Percentiles rank a stretch among this genome's conserved stretches.
Evolutionary conservation across 2,329 filamentous ascomycete species (phyloP).

Genomic region (Bimuria novae-zelandiae): DNA sequence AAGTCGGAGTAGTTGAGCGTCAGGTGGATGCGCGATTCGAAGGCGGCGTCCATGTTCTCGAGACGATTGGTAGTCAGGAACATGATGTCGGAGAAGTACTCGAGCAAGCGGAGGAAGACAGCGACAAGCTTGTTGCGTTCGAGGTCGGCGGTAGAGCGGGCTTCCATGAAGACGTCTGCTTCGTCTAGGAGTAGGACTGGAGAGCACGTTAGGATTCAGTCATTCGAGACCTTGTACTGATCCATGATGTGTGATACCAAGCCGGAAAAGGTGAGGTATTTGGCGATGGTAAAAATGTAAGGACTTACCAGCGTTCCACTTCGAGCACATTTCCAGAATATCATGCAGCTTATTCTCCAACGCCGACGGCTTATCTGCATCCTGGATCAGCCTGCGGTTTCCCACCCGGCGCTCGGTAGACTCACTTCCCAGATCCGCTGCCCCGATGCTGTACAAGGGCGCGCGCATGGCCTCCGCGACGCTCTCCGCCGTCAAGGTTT

Average conservation of each 20-base stretch:
- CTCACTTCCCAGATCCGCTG: constrained; percentile 70
- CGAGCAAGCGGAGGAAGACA: constrained; percentile 81
- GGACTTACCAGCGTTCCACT: constrained; percentile 51
- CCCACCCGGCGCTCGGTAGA: background rate
- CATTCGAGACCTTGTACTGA: background rate
- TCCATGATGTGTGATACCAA: background rate
- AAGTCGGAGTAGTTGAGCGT: constrained; percentile 50
- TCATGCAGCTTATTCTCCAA: constrained; percentile 78
- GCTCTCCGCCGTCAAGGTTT: constrained; percentile 33
- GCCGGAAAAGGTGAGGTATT: background rate
- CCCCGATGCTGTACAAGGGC: constrained; percentile 71
- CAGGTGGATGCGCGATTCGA: constrained; percentile 54
- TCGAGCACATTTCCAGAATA: constrained; percentile 79
- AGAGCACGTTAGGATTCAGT: background rate
- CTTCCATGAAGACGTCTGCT: constrained; percentile 53
- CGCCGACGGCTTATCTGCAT: constrained; percentile 33
- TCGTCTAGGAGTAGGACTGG: constrained; percentile 73
- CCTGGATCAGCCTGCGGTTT: background rate
- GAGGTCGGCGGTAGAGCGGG: constrained; percentile 77
- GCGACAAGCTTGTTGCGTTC: constrained; percentile 82
- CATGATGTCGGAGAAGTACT: constrained; percentile 83
- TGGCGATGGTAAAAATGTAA: background rate
- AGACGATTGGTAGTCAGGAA: constrained; percentile 84
- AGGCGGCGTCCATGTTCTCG: constrained; percentile 50
- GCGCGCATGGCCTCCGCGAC: constrained; percentile 34